phyloP scores from a whole-genome alignment of 164 flowering plant genomes.

The Annona squamosa region DNA sequence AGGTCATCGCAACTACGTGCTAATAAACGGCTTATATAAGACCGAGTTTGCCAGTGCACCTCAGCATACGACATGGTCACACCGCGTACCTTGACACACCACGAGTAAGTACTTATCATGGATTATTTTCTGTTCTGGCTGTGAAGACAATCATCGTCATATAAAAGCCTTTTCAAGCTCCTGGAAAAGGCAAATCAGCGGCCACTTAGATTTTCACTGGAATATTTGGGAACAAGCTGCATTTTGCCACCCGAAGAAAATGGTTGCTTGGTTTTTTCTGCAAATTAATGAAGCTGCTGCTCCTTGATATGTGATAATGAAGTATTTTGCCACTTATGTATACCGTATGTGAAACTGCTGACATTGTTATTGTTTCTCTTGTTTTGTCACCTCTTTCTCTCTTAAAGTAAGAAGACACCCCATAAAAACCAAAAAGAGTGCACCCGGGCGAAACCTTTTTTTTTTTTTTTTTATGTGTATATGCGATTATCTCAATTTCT shows the following conservation, averaged over 20 bases:
- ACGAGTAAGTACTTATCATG: not conserved
- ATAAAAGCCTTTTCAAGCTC: slow-evolving; percentile 9
- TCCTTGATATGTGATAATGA: not conserved
- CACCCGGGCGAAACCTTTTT: too few relatives aligned
- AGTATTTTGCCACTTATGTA: too few relatives aligned
- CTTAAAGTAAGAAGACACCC: too few relatives aligned
- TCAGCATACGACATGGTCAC: slow-evolving; percentile 50
- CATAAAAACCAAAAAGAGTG: too few relatives aligned
- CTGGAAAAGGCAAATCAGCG: not conserved
- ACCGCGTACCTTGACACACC: slow-evolving; percentile 42
- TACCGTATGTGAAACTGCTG: too few relatives aligned
- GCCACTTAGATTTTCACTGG: not conserved
- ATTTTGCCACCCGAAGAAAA: not conserved
- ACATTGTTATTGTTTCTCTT: too few relatives aligned
- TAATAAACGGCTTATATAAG: slow-evolving; percentile 48
- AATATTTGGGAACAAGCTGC: too few relatives aligned
- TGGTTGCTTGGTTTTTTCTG: not conserved
- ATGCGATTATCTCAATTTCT: too few relatives aligned
- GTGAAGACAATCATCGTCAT: slow-evolving; percentile 8
- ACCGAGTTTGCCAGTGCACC: slow-evolving; percentile 44
- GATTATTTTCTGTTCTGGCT: slow-evolving; percentile 7
- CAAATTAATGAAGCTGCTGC: not conserved
- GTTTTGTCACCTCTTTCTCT: too few relatives aligned
- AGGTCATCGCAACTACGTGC: slow-evolving; percentile 55
- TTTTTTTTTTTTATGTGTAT: too few relatives aligned